Evolutionary conservation across 2,329 filamentous ascomycete species (phyloP).

Genomic region (Colletotrichum limetticola): DNA sequence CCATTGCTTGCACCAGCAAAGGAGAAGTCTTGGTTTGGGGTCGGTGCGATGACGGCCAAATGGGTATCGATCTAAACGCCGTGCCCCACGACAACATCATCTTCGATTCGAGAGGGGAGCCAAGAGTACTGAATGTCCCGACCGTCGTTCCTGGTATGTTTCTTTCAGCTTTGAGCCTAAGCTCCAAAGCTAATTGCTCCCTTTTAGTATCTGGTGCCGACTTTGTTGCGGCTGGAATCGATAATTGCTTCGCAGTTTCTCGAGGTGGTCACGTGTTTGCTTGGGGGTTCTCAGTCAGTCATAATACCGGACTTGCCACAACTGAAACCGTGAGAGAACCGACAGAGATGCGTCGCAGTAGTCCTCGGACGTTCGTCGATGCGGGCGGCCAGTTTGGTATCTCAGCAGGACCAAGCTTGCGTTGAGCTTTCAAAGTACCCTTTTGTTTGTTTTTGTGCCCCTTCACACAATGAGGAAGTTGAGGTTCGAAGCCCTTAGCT

Average conservation of each 20-base stretch:
- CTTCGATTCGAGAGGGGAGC: conserved; percentile 69
- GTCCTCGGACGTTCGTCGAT: conserved; percentile 10
- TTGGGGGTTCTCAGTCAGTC: conserved; percentile 24
- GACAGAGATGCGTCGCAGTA: conserved; percentile 47
- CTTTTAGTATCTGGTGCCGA: conserved; percentile 27
- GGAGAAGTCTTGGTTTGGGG: conserved; percentile 59
- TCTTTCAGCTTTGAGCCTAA: too few species aligned
- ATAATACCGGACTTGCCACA: conserved; percentile 26
- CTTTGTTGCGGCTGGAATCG: conserved; percentile 47
- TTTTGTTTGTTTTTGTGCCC: neutral
- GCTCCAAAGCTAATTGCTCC: neutral
- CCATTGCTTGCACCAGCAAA: conserved; percentile 55
- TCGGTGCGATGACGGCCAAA: conserved; percentile 61
- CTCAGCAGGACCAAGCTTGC: conserved; percentile 2
- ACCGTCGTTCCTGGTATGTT: conserved; percentile 42
- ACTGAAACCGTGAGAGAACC: conserved; percentile 73
- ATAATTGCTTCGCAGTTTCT: conserved; percentile 23
- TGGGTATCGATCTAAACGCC: conserved; percentile 67
- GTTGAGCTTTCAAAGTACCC: neutral
- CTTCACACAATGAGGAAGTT: conserved; percentile 56
- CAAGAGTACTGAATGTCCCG: conserved; percentile 69
- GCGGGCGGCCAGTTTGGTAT: conserved; percentile 30
- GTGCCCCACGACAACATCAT: conserved; percentile 64
- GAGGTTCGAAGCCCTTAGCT: conserved; percentile 52
- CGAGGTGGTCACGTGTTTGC: conserved; percentile 8